Conservation (phyloP, 306 rosid genomes). For the Erythrophleum fordii region DNA sequence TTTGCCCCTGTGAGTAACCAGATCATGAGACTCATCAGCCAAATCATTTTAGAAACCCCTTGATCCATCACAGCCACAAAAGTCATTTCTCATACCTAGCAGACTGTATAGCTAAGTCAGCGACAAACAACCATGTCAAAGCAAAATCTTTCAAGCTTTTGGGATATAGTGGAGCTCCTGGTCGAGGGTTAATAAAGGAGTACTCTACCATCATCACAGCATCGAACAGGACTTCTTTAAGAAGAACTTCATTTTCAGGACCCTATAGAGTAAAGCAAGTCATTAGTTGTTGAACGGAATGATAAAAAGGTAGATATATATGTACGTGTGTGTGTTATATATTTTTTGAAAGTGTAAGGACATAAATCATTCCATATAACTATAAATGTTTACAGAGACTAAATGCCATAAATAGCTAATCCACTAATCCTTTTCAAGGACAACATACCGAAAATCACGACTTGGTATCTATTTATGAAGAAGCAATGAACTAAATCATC, state of each 20-base stretch:
- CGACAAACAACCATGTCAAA: slow-evolving; percentile 67
- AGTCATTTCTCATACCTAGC: slow-evolving; percentile 59
- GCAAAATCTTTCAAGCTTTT: slow-evolving; percentile 60
- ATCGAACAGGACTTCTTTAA: slow-evolving; percentile 60
- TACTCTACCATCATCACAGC: slow-evolving; percentile 58
- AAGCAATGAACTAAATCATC: slow-evolving; percentile 27
- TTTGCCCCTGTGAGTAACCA: slow-evolving; percentile 60
- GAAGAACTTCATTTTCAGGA: slow-evolving; percentile 54
- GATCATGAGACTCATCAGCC: slow-evolving; percentile 43
- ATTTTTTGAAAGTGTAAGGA: slow-evolving; percentile 22
- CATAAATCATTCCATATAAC: slow-evolving; percentile 24
- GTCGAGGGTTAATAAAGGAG: slow-evolving; percentile 54
- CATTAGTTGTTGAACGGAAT: slow-evolving; percentile 28
- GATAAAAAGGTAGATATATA: background rate
- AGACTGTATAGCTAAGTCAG: slow-evolving; percentile 65
- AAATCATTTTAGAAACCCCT: slow-evolving; percentile 32
- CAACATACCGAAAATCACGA: slow-evolving; percentile 22
- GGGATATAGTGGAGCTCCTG: slow-evolving; percentile 46
- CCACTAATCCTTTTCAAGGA: slow-evolving; percentile 31
- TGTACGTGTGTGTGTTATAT: background rate
- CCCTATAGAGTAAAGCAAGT: slow-evolving; percentile 54
- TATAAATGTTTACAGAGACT: slow-evolving; percentile 27
- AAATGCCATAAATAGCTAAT: slow-evolving; percentile 36
- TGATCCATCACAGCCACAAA: slow-evolving; percentile 33
- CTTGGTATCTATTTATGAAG: slow-evolving; percentile 33